Conservation (phyloP, 352 stramenopile species). For the Globisporangium middletonii region DNA sequence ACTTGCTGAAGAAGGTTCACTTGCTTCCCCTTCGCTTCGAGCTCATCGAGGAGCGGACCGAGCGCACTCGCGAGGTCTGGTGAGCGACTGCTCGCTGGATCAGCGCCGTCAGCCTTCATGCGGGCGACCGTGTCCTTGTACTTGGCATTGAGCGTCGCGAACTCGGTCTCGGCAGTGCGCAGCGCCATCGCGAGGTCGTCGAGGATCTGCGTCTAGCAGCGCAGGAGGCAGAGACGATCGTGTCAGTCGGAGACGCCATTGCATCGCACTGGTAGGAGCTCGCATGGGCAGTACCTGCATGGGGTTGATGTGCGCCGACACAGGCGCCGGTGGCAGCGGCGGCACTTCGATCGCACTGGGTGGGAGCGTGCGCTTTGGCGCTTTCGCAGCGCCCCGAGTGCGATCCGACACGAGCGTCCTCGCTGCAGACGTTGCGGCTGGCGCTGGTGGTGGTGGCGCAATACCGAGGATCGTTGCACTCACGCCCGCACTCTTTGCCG, state of each 20-base stretch:
- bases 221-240: not conserved
- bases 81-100: constrained; percentile 5
- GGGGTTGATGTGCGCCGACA: constrained; percentile 31
- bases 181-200: constrained; percentile 40
- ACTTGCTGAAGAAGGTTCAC: constrained; percentile 64
- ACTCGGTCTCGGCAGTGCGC: constrained; percentile 35
- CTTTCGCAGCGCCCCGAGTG: not conserved
- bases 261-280: not conserved
- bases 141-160: constrained; percentile 34
- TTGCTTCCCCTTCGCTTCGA: constrained; percentile 62
- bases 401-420: constrained; percentile 12
- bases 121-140: constrained; percentile 33
- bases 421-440: not conserved
- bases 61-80: constrained; percentile 39
- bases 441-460: not conserved
- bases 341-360: constrained; percentile 42
- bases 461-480: constrained; percentile 16
- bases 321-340: constrained; percentile 13
- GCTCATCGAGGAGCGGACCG: constrained; percentile 42
- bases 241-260: not conserved
- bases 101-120: constrained; percentile 22
- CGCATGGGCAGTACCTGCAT: constrained; percentile 34
- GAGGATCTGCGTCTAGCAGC: constrained; percentile 45
- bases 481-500: not conserved
- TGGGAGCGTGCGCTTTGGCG: constrained; percentile 9